Percentiles rank a stretch among this genome's conserved stretches.
Conservation (phyloP, 352 stramenopile genomes). For the Saprolegnia diclina region DNA sequence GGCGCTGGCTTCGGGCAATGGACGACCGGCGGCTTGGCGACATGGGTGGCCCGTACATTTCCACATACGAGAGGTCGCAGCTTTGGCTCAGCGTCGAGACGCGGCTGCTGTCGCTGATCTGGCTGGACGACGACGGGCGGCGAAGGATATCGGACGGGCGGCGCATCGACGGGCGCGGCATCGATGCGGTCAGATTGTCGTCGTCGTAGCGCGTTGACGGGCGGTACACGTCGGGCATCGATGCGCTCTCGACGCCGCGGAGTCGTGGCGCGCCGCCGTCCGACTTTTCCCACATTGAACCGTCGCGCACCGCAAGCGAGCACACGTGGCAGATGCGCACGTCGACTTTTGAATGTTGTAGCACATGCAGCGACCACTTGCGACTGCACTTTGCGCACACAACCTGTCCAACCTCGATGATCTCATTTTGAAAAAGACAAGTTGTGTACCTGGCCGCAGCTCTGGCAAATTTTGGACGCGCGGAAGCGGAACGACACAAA, state of each 20-base stretch:
- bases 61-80: neutral
- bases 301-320: neutral
- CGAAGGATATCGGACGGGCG: neutral
- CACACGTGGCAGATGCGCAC: neutral
- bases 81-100: neutral
- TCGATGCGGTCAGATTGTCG: neutral
- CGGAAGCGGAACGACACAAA: constrained; percentile 10
- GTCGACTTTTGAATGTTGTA: neutral
- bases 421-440: too few relatives aligned
- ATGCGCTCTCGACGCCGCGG: neutral
- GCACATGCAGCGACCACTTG: neutral
- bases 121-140: neutral
- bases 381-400: neutral
- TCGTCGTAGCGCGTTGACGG: neutral
- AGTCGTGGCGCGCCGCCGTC: too few relatives aligned
- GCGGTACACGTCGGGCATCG: neutral
- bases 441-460: neutral
- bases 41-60: neutral
- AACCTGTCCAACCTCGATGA: neutral
- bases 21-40: neutral
- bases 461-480: constrained; percentile 11
- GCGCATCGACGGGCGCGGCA: neutral
- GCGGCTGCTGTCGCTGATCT: neutral
- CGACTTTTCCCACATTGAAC: neutral
- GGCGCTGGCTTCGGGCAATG: neutral